phyloP scores from a whole-genome alignment of 208 protist genomes.

The Leishmania major region DNA sequence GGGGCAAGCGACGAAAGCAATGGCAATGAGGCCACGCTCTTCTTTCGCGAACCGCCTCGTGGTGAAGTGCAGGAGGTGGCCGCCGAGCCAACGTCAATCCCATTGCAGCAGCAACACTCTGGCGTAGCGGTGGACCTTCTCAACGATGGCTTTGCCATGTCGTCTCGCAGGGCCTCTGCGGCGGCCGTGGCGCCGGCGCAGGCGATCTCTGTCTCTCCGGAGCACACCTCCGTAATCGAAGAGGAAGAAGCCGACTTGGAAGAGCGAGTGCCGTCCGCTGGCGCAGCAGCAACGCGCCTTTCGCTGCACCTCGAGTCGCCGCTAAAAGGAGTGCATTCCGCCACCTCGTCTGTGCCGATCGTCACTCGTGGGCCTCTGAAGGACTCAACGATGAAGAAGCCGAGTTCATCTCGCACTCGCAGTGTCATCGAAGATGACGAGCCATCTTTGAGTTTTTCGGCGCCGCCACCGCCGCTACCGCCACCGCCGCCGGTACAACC shows the following conservation, averaged over 20 bases:
- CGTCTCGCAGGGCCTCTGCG: constrained; percentile 2
- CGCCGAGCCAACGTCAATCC: not conserved
- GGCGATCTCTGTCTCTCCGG: not conserved
- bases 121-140: constrained; percentile 23
- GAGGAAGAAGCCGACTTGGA: constrained; percentile 15
- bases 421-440: constrained; percentile 39
- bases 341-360: not conserved
- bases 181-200: not conserved
- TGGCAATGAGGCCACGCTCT: constrained; percentile 21
- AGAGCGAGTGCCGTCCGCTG: not conserved
- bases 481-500: not conserved
- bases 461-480: constrained; percentile 4
- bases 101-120: not conserved
- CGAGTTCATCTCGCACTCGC: constrained; percentile 1
- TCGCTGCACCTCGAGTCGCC: not conserved
- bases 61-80: constrained; percentile 22
- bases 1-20: constrained; percentile 14
- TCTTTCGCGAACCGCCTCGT: constrained; percentile 24
- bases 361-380: not conserved
- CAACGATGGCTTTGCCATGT: constrained; percentile 21
- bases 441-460: constrained; percentile 39
- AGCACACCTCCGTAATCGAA: not conserved
- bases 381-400: not conserved
- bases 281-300: not conserved
- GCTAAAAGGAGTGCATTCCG: not conserved